Base-by-base conservation (phyloP, 2,329 filamentous ascomycete genomes). In the Apiospora sp. region DNA sequence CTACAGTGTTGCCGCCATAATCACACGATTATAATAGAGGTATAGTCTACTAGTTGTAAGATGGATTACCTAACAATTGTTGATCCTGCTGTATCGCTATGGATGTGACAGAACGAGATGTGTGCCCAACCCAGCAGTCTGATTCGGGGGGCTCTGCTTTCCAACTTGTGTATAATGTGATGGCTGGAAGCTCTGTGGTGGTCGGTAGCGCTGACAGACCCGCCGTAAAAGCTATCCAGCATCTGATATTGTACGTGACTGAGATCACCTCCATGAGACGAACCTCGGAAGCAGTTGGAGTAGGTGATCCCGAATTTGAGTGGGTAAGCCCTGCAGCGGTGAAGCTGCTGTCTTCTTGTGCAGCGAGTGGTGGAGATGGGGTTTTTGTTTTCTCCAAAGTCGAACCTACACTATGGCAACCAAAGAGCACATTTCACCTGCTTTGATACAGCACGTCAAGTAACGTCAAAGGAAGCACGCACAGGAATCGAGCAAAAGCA, bases 241-340 rank as follows among this genome's bases (percentile, higher is more conserved):
- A 58, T 58, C 51, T 34, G 51, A 58, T 58, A 30, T 58, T 49
- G 16, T 34, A 34, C 19, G 51, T 34, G 51, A 30, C 30, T 54
- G 51, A 27, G 24, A 58, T 19, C 3, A 1, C 16, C 54, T 7
- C 54, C 54, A 37, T 61, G 16, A 61, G 30, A 22, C 30, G 30
- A 37, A 61, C 54, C 54, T 61, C 54, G 54, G 30, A 61, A 61
- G 54, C 27, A 30, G 12, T 58, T 34, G 51, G 24, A 27, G 51
- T 58, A 30, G 51, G 13, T 16, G 24, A 27, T 58, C 51, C 51
- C 24, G 30, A 19, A 34, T 30, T 41, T 34, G 5, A 24, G 27
- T 58, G 24, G 51, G 4, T 58, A 22, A 16, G 7, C 6, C 51
- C 51, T 58, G 51, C 51, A 58, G 27, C 27, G 51, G 51, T 58